A percentile compares a stretch with the other conserved stretches of the same genome.
Conservation (phyloP, 1,284 basidiomycete species). For the Malassezia furfur region DNA sequence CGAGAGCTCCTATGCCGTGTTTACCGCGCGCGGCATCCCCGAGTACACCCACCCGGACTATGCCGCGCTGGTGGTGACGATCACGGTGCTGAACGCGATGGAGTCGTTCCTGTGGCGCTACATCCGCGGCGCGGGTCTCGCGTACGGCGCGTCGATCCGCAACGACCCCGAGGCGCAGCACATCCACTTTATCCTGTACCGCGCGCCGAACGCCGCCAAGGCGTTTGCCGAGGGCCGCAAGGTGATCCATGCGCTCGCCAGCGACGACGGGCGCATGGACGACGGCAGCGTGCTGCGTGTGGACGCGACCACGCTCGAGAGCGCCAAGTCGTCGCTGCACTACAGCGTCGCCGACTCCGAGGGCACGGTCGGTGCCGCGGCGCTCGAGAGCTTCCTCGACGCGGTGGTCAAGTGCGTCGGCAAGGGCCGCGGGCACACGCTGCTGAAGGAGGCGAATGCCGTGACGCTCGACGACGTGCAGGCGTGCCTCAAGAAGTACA, state of each 20-base stretch:
- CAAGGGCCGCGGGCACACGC: conserved; percentile 30
- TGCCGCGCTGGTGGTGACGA: conserved; percentile 71
- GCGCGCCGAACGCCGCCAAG: conserved; percentile 74
- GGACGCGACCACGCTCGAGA: conserved; percentile 73
- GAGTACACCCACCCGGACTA: conserved; percentile 62
- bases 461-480: conserved; percentile 72
- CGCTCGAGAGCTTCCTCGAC: conserved; percentile 49
- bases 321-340: conserved; percentile 82
- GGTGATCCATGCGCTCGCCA: conserved; percentile 46
- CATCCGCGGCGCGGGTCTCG: conserved; percentile 50
- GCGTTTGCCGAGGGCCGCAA: conserved; percentile 69
- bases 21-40: conserved; percentile 61
- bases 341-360: conserved; percentile 70
- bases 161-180: conserved; percentile 73
- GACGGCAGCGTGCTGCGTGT: conserved; percentile 55
- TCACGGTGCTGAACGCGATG: conserved; percentile 80
- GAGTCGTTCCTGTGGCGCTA: conserved; percentile 81
- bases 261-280: conserved; percentile 49
- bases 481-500: conserved; percentile 61
- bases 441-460: conserved; percentile 27
- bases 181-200: conserved; percentile 63
- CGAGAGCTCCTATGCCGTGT: conserved; percentile 78
- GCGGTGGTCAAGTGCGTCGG: conserved; percentile 27
- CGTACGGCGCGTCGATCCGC: conserved; percentile 77
- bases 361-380: conserved; percentile 73